Percentiles rank a stretch among this genome's conserved stretches.
These are phyloP conservation scores for Diaporthe sp. DNA, from an alignment of 2,329 filamentous ascomycete species.

Conservation along the genomic window DNA sequence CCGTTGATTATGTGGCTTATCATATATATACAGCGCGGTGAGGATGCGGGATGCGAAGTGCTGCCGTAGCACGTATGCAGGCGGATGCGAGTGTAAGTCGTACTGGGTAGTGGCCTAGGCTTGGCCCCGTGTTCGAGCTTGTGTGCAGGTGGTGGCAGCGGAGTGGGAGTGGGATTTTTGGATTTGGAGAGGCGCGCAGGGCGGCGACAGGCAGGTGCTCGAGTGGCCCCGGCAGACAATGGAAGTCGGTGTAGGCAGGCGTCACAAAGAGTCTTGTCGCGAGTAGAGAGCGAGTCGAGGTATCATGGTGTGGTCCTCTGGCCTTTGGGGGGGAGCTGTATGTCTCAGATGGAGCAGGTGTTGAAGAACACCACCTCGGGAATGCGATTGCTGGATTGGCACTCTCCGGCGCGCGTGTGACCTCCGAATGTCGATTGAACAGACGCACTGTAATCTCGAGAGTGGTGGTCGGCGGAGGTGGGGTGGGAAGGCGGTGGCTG, in stretches of 20 bases:
- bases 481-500: background rate
- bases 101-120: conserved; percentile 34
- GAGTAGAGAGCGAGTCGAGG: conserved; percentile 30
- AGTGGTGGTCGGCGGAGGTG: background rate
- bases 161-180: too few relatives aligned
- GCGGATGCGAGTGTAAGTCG: conserved; percentile 37
- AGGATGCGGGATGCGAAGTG: conserved; percentile 38
- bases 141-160: conserved; percentile 25
- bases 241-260: conserved; percentile 11
- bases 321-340: conserved; percentile 35
- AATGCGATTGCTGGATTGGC: conserved; percentile 32
- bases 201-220: background rate
- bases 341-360: conserved; percentile 40
- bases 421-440: conserved; percentile 27
- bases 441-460: conserved; percentile 28
- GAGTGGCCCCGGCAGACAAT: conserved; percentile 18
- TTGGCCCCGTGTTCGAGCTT: conserved; percentile 17
- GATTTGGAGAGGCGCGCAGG: background rate
- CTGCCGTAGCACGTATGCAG: conserved; percentile 40
- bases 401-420: conserved; percentile 15
- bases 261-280: conserved; percentile 28
- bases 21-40: conserved; percentile 39
- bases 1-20: conserved; percentile 38
- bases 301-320: conserved; percentile 32
- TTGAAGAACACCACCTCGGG: conserved; percentile 27